phyloP scores from a whole-genome alignment of 148 eudicot genomes.

The Nepenthes gracilis region DNA sequence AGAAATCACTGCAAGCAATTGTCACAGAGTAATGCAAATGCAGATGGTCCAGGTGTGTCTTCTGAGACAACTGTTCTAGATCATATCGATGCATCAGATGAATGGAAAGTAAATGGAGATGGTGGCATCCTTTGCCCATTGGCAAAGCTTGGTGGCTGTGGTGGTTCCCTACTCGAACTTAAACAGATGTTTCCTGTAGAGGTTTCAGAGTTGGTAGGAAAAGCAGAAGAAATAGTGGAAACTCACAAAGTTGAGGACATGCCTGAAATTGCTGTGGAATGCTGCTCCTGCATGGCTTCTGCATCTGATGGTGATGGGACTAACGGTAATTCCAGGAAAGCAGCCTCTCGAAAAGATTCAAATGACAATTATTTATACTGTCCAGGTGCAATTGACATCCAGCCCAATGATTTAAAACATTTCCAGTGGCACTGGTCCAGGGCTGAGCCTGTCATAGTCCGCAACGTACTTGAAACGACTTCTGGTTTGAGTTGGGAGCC shows the following conservation, averaged over 20 bases:
- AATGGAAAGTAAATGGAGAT: constrained; percentile 36
- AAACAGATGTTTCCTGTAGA: constrained; percentile 17
- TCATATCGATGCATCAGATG: neutral
- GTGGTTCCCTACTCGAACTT: constrained; percentile 27
- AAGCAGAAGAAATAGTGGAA: constrained; percentile 25
- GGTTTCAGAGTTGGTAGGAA: constrained; percentile 27
- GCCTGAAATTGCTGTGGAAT: constrained; percentile 5
- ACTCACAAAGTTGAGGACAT: neutral
- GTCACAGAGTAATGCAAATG: constrained; percentile 6
- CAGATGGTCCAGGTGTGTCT: constrained; percentile 12
- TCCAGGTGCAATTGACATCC: constrained; percentile 34
- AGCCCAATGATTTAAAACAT: constrained; percentile 24
- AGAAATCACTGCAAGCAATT: neutral
- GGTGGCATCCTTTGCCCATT: constrained; percentile 45
- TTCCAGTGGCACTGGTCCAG: constrained; percentile 55
- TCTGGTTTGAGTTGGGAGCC: constrained; percentile 66
- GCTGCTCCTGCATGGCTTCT: constrained; percentile 20
- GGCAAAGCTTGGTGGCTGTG: constrained; percentile 35
- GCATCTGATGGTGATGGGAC: neutral
- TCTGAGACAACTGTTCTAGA: neutral
- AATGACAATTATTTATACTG: constrained; percentile 36
- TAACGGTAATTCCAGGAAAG: constrained; percentile 17
- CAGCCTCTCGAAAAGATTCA: constrained; percentile 35
- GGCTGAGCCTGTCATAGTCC: constrained; percentile 49
- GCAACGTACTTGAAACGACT: constrained; percentile 37